Evolutionary conservation across 2,329 filamentous ascomycete species (phyloP).

Genomic region (Chaetomiaceae sp.): DNA sequence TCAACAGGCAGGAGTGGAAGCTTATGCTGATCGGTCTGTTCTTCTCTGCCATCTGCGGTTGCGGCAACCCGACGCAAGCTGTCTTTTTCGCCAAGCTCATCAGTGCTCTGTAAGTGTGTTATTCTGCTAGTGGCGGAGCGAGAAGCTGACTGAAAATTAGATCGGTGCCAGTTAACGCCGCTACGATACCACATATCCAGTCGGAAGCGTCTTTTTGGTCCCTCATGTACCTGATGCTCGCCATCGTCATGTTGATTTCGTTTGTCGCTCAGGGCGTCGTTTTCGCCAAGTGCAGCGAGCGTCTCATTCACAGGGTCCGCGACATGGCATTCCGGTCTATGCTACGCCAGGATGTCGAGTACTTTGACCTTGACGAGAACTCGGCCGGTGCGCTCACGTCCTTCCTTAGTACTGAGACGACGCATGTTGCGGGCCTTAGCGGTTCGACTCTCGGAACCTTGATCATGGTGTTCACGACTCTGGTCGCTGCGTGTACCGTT

Average conservation of each 20-base stretch:
- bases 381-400: conserved; percentile 83
- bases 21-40: conserved; percentile 70
- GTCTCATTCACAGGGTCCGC: conserved; percentile 76
- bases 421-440: conserved; percentile 80
- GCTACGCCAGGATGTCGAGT: conserved; percentile 86
- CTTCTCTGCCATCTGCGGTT: conserved; percentile 73
- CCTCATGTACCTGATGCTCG: conserved; percentile 83
- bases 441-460: conserved; percentile 85
- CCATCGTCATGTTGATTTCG: conserved; percentile 65
- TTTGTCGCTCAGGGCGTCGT: conserved; percentile 65
- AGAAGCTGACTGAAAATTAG: conserved; percentile 12
- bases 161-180: conserved; percentile 34
- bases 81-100: conserved; percentile 91
- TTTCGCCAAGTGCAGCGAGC: conserved; percentile 84
- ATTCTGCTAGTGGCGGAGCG: too few species aligned
- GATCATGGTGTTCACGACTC: conserved; percentile 72
- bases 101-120: conserved; percentile 54
- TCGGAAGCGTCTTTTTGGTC: conserved; percentile 79
- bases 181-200: conserved; percentile 54
- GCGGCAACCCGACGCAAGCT: conserved; percentile 59
- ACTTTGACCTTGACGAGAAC: conserved; percentile 88
- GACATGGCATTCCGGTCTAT: conserved; percentile 80
- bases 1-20: conserved; percentile 69
- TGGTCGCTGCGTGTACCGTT: conserved; percentile 64
- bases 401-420: conserved; percentile 85